Percentiles rank a stretch among this genome's conserved stretches.
Evolutionary conservation across 768 basidiomycete genomes (phyloP).

Genomic region (Tulasnella sp.): DNA sequence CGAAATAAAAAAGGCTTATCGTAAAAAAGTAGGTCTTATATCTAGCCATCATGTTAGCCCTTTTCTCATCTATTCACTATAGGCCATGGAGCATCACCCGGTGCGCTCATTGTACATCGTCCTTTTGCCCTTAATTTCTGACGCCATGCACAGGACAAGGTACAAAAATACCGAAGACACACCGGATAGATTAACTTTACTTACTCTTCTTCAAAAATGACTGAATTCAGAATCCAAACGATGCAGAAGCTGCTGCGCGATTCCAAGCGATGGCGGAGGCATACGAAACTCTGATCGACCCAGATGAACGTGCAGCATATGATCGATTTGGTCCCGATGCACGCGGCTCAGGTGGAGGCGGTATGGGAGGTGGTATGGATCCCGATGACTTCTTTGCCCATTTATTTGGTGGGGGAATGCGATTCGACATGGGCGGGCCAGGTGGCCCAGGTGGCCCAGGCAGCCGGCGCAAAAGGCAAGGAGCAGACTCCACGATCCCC

Average conservation of each 20-base stretch:
- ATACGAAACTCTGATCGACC: conserved; percentile 75
- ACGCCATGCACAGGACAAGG: conserved; percentile 47
- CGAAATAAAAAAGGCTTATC: conserved; percentile 91
- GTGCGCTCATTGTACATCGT: conserved; percentile 33
- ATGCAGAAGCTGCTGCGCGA: conserved; percentile 65
- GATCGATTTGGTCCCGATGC: conserved; percentile 64
- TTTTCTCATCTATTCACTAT: conserved; percentile 13
- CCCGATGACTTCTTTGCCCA: conserved; percentile 60
- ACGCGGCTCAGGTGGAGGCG: conserved; percentile 37
- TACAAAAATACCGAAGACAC: conserved; percentile 22
- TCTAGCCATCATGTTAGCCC: background rate
- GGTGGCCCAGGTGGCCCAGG: conserved; percentile 22
- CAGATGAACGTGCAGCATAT: conserved; percentile 54
- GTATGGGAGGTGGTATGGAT: conserved; percentile 34
- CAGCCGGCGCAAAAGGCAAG: conserved; percentile 36
- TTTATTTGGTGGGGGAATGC: conserved; percentile 49
- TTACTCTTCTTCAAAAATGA: conserved; percentile 4
- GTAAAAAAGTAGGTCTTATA: conserved; percentile 57
- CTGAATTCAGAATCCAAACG: conserved; percentile 60
- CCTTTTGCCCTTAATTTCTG: background rate
- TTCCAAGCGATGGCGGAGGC: conserved; percentile 87
- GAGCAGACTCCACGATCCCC: conserved; percentile 60
- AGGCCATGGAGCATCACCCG: conserved; percentile 84
- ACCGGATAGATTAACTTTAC: background rate
- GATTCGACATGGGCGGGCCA: conserved; percentile 35